phyloP scores from a whole-genome alignment of 805 yeast species.

The Geotrichum ghanense region DNA sequence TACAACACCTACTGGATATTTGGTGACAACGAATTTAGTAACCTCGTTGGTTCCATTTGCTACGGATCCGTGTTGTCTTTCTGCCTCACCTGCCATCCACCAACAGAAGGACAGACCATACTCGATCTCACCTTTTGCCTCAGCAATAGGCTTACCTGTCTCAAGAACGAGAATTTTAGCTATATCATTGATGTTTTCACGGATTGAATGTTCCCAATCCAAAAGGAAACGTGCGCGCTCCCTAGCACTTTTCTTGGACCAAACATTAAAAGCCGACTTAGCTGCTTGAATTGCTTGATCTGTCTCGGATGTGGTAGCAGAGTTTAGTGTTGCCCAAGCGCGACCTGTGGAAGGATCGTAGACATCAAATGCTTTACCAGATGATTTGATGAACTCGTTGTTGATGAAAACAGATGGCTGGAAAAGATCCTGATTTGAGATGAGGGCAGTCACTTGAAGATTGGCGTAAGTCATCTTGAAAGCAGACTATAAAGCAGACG shows the following conservation, averaged over 20 bases:
- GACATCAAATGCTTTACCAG: conserved; percentile 49
- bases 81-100: conserved; percentile 87
- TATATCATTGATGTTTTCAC: conserved; percentile 54
- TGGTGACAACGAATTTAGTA: conserved; percentile 62
- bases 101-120: conserved; percentile 59
- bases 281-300: conserved; percentile 85
- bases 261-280: conserved; percentile 57
- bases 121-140: conserved; percentile 66
- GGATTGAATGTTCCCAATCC: conserved; percentile 71
- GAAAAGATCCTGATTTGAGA: background rate
- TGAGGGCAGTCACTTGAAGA: too few relatives aligned
- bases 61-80: conserved; percentile 58
- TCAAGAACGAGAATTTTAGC: conserved; percentile 78
- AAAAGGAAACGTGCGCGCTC: conserved; percentile 50
- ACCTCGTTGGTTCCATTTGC: conserved; percentile 56
- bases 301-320: conserved; percentile 67
- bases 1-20: conserved; percentile 90
- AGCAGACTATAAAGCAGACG: too few relatives aligned
- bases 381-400: conserved; percentile 59
- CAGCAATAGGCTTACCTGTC: conserved; percentile 66
- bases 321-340: conserved; percentile 54
- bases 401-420: conserved; percentile 70
- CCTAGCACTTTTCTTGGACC: conserved; percentile 60
- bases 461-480: too few relatives aligned
- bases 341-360: conserved; percentile 67